These are phyloP conservation scores for Fagopyrum tataricum DNA, from an alignment of 148 eudicot species.

Conservation along the genomic window DNA sequence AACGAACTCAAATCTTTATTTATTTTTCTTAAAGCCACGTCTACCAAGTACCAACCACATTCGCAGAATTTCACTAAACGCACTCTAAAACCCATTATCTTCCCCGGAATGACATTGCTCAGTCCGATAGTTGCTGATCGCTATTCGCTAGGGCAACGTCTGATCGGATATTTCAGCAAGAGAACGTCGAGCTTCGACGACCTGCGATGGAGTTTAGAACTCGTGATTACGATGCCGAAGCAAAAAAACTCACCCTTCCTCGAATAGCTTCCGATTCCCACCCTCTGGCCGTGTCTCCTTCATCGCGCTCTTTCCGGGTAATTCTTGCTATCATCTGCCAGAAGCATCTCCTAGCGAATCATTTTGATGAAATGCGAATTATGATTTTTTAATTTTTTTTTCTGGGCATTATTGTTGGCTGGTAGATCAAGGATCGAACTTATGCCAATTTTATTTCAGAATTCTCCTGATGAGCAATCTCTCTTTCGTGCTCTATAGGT, in stretches of 20 bases:
- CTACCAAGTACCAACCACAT: too few species aligned
- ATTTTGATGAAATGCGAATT: neutral
- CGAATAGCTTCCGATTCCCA: slow-evolving; percentile 36
- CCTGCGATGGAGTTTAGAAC: slow-evolving; percentile 36
- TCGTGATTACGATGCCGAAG: slow-evolving; percentile 42
- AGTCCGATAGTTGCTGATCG: neutral
- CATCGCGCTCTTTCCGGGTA: slow-evolving; percentile 37
- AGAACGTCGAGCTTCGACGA: neutral
- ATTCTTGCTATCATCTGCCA: neutral
- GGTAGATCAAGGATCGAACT: neutral
- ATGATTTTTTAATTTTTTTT: neutral
- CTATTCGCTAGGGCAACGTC: neutral
- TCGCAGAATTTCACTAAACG: too few species aligned
- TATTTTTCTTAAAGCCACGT: too few species aligned
- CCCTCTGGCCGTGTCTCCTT: slow-evolving; percentile 48
- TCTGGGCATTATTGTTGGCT: neutral
- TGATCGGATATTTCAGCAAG: neutral
- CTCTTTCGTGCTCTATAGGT: slow-evolving; percentile 20
- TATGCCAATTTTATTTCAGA: neutral
- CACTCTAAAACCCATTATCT: too few species aligned
- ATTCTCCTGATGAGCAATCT: neutral
- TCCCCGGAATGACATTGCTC: neutral
- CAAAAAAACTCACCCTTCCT: slow-evolving; percentile 29
- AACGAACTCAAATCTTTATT: too few species aligned
- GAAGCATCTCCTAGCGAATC: neutral